phyloP scores from a whole-genome alignment of 192 early-diverging fungal species.

The Podila epigama region DNA sequence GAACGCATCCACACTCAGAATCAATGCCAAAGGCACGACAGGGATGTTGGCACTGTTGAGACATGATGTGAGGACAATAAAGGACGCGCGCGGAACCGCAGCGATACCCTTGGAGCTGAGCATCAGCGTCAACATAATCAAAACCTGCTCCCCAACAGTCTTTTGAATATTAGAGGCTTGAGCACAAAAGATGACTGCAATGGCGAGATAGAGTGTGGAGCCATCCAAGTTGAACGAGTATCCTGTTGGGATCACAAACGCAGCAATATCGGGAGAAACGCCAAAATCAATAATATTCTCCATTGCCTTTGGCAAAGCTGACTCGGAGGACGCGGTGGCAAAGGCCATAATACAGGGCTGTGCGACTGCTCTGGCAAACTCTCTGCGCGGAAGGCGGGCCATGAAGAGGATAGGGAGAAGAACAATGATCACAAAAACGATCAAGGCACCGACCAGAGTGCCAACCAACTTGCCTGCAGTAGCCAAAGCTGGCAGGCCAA shows the following conservation, averaged over 20 bases:
- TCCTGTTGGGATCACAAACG: constrained; percentile 71
- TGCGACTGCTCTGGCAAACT: constrained; percentile 56
- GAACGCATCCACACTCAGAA: constrained; percentile 74
- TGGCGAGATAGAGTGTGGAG: constrained; percentile 70
- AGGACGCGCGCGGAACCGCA: constrained; percentile 63
- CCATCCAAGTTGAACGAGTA: constrained; percentile 83
- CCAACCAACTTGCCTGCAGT: constrained; percentile 70
- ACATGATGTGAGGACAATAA: constrained; percentile 65
- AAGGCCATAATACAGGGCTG: constrained; percentile 76
- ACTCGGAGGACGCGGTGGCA: constrained; percentile 74
- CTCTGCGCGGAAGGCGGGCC: constrained; percentile 56
- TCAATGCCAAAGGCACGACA: constrained; percentile 57
- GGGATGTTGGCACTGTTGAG: constrained; percentile 62
- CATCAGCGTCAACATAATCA: constrained; percentile 68
- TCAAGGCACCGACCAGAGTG: constrained; percentile 59
- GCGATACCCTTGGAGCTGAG: constrained; percentile 70
- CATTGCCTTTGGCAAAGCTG: constrained; percentile 72
- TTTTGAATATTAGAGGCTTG: constrained; percentile 62
- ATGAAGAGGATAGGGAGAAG: constrained; percentile 64
- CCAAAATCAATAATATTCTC: constrained; percentile 73
- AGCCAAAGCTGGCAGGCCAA: constrained; percentile 62
- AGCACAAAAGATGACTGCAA: constrained; percentile 70
- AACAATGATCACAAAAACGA: constrained; percentile 60
- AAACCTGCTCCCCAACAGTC: constrained; percentile 62
- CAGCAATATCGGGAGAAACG: constrained; percentile 63